Percentiles rank a stretch among this genome's conserved stretches.
These are phyloP conservation scores for Blastobotrys mokoenaii DNA, from an alignment of 805 yeast species.

Conservation along the genomic window DNA sequence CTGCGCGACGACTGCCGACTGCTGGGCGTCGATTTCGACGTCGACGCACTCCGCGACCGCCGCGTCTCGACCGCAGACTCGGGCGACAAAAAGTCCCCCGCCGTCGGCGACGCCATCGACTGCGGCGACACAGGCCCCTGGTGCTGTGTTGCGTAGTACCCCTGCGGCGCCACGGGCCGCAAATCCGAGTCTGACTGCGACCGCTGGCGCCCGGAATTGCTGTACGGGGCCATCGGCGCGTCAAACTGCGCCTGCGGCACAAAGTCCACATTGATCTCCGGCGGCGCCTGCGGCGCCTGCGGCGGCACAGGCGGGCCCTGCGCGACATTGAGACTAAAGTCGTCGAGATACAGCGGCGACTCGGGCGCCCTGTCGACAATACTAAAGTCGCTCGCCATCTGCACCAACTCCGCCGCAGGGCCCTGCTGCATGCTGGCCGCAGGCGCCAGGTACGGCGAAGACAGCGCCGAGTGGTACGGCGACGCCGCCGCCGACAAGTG, in stretches of 20 bases:
- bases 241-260: not conserved
- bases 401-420: no score
- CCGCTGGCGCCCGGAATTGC: slow-evolving; percentile 3
- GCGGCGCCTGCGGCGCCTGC: not conserved
- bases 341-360: no score
- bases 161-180: not conserved
- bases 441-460: slow-evolving; percentile 11
- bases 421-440: not conserved
- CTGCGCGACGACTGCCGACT: slow-evolving; percentile 2
- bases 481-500: slow-evolving; percentile 7
- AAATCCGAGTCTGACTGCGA: slow-evolving; percentile 11
- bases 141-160: not conserved
- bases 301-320: no score
- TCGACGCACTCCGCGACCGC: slow-evolving; percentile 9
- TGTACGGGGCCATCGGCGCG: not conserved
- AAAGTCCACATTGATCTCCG: slow-evolving; percentile 6
- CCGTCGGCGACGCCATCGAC: not conserved
- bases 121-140: not conserved
- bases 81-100: slow-evolving; percentile 3
- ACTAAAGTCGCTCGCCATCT: no score
- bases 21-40: slow-evolving; percentile 3
- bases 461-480: slow-evolving; percentile 13
- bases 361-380: no score
- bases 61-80: slow-evolving; percentile 5
- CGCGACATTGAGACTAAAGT: no score